These are phyloP conservation scores for Picochlorum sp. DNA, from an alignment of 139 green algal species.

Conservation along the genomic window DNA sequence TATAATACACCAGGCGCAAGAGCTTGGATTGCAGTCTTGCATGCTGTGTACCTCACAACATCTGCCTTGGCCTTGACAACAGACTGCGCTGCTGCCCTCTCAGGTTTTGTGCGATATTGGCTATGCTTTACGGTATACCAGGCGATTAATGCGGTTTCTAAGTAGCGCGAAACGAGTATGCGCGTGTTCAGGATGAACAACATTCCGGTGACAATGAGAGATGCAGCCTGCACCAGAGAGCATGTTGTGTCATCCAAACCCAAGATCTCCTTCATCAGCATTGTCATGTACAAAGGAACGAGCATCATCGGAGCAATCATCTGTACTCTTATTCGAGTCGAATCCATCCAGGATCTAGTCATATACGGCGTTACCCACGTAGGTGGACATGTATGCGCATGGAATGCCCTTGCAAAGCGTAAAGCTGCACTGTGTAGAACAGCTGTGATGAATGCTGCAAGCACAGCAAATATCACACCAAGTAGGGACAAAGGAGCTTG, in stretches of 20 bases:
- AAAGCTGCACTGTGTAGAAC: conserved; percentile 15
- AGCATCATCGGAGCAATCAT: conserved; percentile 11
- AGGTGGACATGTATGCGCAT: conserved; percentile 3
- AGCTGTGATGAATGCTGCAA: conserved; percentile 7
- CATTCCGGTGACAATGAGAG: not conserved
- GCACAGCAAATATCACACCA: conserved; percentile 1
- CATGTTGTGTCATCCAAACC: not conserved
- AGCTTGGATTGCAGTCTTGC: not conserved
- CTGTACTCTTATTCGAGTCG: conserved; percentile 3
- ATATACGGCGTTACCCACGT: conserved; percentile 9
- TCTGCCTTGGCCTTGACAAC: conserved; percentile 14
- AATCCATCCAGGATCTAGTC: not conserved
- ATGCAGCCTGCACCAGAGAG: not conserved
- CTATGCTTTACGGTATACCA: conserved; percentile 30
- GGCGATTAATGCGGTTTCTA: conserved; percentile 15
- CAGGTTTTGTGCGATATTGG: not conserved
- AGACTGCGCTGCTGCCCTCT: conserved; percentile 3
- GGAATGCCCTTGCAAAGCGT: conserved; percentile 16
- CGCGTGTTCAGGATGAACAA: conserved; percentile 4
- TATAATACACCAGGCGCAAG: not conserved
- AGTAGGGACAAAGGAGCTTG: conserved; percentile 6
- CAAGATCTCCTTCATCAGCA: not conserved
- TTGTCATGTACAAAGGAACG: conserved; percentile 1
- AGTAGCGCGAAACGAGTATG: conserved; percentile 17
- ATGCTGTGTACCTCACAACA: not conserved